These are phyloP conservation scores for Sphagnum contortum DNA, from an alignment of 225 moss, liverwort and hornwort genomes.

Conservation along the genomic window DNA sequence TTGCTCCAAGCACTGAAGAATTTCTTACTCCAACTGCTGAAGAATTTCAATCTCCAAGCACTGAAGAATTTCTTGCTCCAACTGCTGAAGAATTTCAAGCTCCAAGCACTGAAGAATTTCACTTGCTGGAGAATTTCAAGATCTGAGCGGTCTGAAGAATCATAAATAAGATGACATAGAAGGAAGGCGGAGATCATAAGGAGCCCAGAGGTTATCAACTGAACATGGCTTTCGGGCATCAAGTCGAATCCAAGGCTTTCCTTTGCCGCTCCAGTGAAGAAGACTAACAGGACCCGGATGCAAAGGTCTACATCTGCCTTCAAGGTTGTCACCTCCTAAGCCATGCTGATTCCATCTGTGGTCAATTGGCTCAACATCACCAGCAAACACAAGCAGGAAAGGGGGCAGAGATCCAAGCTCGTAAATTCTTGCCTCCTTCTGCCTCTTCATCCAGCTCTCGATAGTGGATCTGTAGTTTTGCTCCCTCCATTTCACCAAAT, in stretches of 20 bases:
- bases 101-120: too few relatives aligned
- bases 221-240: too few relatives aligned
- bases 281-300: constrained; percentile 91
- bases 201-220: too few relatives aligned
- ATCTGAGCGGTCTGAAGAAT: too few relatives aligned
- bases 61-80: too few relatives aligned
- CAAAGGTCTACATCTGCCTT: constrained; percentile 65
- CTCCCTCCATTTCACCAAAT: constrained; percentile 64
- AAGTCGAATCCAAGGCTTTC: constrained; percentile 17
- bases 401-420: constrained; percentile 83
- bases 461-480: constrained; percentile 58
- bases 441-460: constrained; percentile 81
- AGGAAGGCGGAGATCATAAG: too few relatives aligned
- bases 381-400: constrained; percentile 75
- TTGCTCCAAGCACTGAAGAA: too few relatives aligned
- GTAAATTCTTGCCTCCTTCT: constrained; percentile 72
- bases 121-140: too few relatives aligned
- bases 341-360: constrained; percentile 94
- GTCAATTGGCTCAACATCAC: constrained; percentile 71
- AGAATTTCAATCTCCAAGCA: too few relatives aligned
- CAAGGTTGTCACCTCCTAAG: constrained; percentile 73
- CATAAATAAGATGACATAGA: too few relatives aligned
- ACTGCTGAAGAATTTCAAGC: too few relatives aligned
- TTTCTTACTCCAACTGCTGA: too few relatives aligned
- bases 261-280: constrained; percentile 93